Conservation (phyloP, 768 basidiomycete genomes). For the Lentinula sp. region DNA sequence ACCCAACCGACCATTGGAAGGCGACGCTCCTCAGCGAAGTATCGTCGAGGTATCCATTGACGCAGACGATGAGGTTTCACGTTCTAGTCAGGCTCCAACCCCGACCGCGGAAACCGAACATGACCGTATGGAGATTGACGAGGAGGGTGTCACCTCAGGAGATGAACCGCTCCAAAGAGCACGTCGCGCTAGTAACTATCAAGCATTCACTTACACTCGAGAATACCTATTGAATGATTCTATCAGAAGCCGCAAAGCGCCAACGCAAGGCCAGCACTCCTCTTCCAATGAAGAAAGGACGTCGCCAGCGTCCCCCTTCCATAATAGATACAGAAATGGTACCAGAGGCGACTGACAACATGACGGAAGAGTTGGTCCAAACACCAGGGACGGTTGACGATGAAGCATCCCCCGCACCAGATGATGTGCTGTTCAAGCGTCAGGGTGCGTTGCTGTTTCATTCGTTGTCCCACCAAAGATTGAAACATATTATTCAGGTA, state of each 20-base stretch:
- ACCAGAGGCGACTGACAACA: not conserved
- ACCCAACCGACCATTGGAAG: not conserved
- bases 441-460: not conserved
- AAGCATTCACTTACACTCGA: slow-evolving; percentile 20
- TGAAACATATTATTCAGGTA: slow-evolving; percentile 30
- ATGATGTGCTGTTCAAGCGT: not conserved
- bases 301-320: not conserved
- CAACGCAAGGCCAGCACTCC: slow-evolving; percentile 1
- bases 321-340: not conserved
- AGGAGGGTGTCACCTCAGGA: slow-evolving; percentile 20
- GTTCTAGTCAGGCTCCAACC: not conserved
- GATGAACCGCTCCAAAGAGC: slow-evolving; percentile 27
- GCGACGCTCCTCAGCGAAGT: not conserved
- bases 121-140: slow-evolving; percentile 12
- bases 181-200: not conserved
- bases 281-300: not conserved
- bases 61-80: slow-evolving; percentile 3
- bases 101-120: slow-evolving; percentile 10
- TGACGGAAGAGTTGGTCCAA: not conserved
- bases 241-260: not conserved
- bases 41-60: not conserved
- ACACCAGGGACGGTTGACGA: not conserved
- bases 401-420: slow-evolving; percentile 1
- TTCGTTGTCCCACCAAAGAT: not conserved
- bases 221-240: not conserved